Conservation (phyloP, 768 basidiomycete genomes). For the Pleurotus cornucopiae region DNA sequence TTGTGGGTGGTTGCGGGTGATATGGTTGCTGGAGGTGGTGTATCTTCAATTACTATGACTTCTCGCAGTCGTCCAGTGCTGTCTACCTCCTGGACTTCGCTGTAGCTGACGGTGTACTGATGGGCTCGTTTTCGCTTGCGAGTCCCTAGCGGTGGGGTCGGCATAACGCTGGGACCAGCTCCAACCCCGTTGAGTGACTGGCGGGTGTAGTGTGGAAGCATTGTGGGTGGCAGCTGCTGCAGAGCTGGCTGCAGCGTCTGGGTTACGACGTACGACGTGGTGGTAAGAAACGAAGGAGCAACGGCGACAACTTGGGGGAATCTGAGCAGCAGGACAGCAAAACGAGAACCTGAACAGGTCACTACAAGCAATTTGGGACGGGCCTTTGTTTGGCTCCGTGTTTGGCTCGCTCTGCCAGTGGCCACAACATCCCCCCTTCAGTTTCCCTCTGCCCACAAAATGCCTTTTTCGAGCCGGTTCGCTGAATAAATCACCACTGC, state of each 20-base stretch:
- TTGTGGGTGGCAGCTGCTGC: constrained; percentile 56
- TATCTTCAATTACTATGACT: constrained; percentile 92
- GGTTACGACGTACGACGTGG: constrained; percentile 46
- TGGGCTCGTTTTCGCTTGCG: constrained; percentile 83
- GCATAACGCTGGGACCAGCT: constrained; percentile 58
- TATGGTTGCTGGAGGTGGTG: constrained; percentile 71
- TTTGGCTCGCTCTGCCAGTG: constrained; percentile 20
- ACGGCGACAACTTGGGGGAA: constrained; percentile 25
- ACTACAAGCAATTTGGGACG: constrained; percentile 24
- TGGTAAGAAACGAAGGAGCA: constrained; percentile 33
- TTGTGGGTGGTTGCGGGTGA: constrained; percentile 72
- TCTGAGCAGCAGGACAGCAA: constrained; percentile 28
- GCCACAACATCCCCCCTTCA: background rate
- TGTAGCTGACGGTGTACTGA: constrained; percentile 81
- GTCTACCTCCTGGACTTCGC: constrained; percentile 86
- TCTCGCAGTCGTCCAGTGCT: constrained; percentile 71
- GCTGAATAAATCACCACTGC: background rate
- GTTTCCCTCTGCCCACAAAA: constrained; percentile 6
- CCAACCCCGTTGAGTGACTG: constrained; percentile 44
- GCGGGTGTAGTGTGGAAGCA: constrained; percentile 64
- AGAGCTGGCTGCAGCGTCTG: constrained; percentile 72
- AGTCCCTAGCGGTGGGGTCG: constrained; percentile 66
- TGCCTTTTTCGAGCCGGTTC: constrained; percentile 6
- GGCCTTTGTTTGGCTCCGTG: constrained; percentile 30
- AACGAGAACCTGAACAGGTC: constrained; percentile 36